Base-by-base conservation (phyloP, 139 green algal genomes). In the Auxenochlorella pyrenoidosa region DNA sequence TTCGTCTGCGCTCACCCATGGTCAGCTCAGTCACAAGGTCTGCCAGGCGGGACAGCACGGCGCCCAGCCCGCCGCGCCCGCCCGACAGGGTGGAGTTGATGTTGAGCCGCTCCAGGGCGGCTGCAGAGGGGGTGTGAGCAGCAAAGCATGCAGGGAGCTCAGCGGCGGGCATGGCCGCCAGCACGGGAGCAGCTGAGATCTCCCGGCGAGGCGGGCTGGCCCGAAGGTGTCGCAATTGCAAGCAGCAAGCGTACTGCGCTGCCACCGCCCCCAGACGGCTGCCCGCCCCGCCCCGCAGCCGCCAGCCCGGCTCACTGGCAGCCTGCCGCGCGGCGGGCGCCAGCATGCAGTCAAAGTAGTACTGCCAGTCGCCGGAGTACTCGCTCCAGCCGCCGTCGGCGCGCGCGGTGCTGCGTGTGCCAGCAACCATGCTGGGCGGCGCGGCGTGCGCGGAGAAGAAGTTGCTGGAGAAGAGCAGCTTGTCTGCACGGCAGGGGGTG, bases 331-430 rank as follows among this genome's bases (percentile, higher is more conserved):
- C 95, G 41, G 95, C 93, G 19, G 96, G 95, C 26, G 95, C 95
- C 41, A 99, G 91, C 96, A 99, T 98, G 93, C 95, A 99, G 73
- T 99, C 97, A 75, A 95, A 99, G 92, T 96, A 99, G 91, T 96
- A 96, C 51, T 91, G 90, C 97, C 96, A 99, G 91, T 98, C 94
- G 0, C 90, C 88, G 26, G 90, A 91, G 59, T 93, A 98, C n/a
- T 72, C 89, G 44, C 95, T 93, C 95, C 94, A 98, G 58, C 96
- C 95, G 30, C 70, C 32, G 70, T 76, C 70, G 70, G 70, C 34
- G 70, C 70, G 70, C 41, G 88, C 81, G 10, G 36, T 84, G 79
- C 78, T 60, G 24, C 36, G 12, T 16, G 63, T 58, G 43, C 86
- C 88, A 8, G 70, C 85, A 30, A 36, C 54, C 0, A 44, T 22